A percentile compares a stretch with the other conserved stretches of the same genome.
These are phyloP conservation scores for Rhizopogon salebrosus DNA, from an alignment of 768 basidiomycete species.

Conservation along the genomic window DNA sequence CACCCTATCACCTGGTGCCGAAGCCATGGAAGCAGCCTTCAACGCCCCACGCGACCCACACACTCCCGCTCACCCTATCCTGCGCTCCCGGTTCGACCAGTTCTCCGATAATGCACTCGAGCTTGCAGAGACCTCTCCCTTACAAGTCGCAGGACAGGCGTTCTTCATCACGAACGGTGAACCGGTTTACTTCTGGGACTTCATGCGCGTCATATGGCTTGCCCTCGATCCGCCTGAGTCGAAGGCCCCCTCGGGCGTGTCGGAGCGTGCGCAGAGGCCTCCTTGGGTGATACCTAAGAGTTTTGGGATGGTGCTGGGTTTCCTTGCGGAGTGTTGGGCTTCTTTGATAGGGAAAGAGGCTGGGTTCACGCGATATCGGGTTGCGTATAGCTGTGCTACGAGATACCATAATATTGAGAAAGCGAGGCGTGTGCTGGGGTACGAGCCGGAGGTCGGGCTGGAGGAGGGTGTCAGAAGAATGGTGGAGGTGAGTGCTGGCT, in stretches of 20 bases:
- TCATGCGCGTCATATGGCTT: constrained; percentile 76
- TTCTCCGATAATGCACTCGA: constrained; percentile 57
- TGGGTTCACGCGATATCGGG: constrained; percentile 81
- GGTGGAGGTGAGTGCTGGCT: constrained; percentile 54
- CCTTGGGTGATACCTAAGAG: constrained; percentile 49
- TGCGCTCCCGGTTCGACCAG: constrained; percentile 80
- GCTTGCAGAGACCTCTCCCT: constrained; percentile 45
- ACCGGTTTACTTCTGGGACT: constrained; percentile 95
- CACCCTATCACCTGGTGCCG: constrained; percentile 51
- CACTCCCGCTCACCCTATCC: constrained; percentile 44
- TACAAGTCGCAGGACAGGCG: constrained; percentile 85
- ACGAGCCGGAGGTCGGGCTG: constrained; percentile 85
- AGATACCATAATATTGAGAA: constrained; percentile 95
- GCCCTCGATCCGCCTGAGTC: constrained; percentile 47
- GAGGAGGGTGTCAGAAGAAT: constrained; percentile 82
- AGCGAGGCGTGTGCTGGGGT: constrained; percentile 84
- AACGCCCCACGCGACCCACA: constrained; percentile 35
- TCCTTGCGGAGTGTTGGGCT: constrained; percentile 66
- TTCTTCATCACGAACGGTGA: constrained; percentile 99
- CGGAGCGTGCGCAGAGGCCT: constrained; percentile 31
- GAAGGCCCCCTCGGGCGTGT: constrained; percentile 36
- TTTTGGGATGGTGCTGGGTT: constrained; percentile 69
- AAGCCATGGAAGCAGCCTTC: constrained; percentile 54
- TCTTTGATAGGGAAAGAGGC: constrained; percentile 75
- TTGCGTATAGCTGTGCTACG: constrained; percentile 71